phyloP scores from a whole-genome alignment of 257 asterid species.

The Fraxinus excelsior region DNA sequence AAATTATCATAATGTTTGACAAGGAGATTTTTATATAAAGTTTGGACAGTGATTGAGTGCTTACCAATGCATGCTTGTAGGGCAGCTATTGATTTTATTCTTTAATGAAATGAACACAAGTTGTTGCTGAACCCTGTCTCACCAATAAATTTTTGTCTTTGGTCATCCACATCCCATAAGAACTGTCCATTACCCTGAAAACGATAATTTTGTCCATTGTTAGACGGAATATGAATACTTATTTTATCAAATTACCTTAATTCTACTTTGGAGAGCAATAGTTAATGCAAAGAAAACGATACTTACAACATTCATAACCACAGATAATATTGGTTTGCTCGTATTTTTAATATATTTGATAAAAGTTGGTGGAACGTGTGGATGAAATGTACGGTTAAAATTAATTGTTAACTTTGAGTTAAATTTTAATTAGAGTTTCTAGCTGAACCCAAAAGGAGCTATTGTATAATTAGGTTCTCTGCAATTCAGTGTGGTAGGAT shows the following conservation, averaged over 20 bases:
- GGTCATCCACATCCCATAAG: slow-evolving; percentile 48
- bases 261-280: not conserved
- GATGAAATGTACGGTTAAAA: too few relatives aligned
- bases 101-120: slow-evolving; percentile 42
- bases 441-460: too few relatives aligned
- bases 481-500: too few relatives aligned
- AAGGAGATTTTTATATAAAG: not conserved
- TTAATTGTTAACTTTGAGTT: too few relatives aligned
- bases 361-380: too few relatives aligned
- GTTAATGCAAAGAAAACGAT: not conserved
- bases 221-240: not conserved
- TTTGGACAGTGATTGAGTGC: slow-evolving; percentile 30
- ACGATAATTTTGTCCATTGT: slow-evolving; percentile 16
- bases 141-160: slow-evolving; percentile 34
- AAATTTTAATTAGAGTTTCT: too few relatives aligned
- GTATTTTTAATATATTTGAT: too few relatives aligned
- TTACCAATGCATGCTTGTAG: slow-evolving; percentile 27
- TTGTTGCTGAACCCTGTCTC: slow-evolving; percentile 42
- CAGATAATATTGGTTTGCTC: too few relatives aligned
- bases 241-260: not conserved
- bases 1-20: too few relatives aligned
- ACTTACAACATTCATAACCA: too few relatives aligned
- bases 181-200: slow-evolving; percentile 50
- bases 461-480: too few relatives aligned
- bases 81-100: not conserved